Evolutionary conservation across 2,329 filamentous ascomycete genomes (phyloP).

Genomic region (Xylariaceae sp.): DNA sequence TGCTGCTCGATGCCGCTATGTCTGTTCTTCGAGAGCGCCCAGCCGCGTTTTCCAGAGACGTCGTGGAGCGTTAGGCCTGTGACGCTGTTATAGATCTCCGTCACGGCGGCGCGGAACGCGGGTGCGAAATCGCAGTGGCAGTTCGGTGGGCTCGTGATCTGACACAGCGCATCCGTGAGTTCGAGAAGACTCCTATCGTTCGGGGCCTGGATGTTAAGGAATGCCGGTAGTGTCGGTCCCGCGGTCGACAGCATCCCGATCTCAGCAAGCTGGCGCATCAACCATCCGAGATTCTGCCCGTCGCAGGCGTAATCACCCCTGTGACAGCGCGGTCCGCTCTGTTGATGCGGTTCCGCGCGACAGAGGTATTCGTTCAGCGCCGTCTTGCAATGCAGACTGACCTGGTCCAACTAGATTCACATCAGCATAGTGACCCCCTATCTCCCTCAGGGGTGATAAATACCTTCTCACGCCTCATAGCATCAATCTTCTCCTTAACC

Average conservation of each 20-base stretch:
- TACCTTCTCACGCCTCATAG: conserved; percentile 45
- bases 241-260: conserved; percentile 38
- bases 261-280: conserved; percentile 48
- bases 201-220: conserved; percentile 19
- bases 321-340: conserved; percentile 39
- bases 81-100: conserved; percentile 48
- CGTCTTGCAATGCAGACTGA: conserved; percentile 41
- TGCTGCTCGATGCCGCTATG: conserved; percentile 34
- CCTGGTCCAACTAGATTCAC: conserved; percentile 35
- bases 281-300: conserved; percentile 48
- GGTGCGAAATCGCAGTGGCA: conserved; percentile 46
- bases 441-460: background rate
- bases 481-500: conserved; percentile 47
- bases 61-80: conserved; percentile 45
- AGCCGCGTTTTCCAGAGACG: conserved; percentile 45
- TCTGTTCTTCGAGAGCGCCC: conserved; percentile 35
- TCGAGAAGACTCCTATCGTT: conserved; percentile 40
- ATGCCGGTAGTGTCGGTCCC: conserved; percentile 7
- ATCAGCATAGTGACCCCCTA: background rate
- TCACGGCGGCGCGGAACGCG: conserved; percentile 42
- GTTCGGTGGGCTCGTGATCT: conserved; percentile 41
- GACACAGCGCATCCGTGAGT: conserved; percentile 40
- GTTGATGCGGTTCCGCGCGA: background rate
- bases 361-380: conserved; percentile 44
- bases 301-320: conserved; percentile 48